These are phyloP conservation scores for Striga hermonthica DNA, from an alignment of 305 asterid genomes.

Conservation along the genomic window DNA sequence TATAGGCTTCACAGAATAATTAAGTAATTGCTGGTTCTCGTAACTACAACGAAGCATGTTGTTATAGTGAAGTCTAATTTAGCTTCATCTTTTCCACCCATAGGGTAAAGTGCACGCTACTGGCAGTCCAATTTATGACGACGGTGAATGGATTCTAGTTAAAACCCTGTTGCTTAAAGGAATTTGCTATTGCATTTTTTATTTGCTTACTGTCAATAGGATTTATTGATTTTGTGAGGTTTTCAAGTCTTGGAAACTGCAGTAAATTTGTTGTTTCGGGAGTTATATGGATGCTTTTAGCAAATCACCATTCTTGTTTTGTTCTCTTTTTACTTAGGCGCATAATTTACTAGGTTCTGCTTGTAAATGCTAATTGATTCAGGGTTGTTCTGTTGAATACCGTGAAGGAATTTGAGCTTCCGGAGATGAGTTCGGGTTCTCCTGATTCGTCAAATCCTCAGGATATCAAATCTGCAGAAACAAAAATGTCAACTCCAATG, in stretches of 20 bases:
- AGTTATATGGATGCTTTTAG: not conserved
- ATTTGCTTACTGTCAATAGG: constrained; percentile 8
- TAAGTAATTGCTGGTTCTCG: not conserved
- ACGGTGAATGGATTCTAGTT: constrained; percentile 9
- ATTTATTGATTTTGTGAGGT: not conserved
- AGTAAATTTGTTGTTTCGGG: constrained; percentile 11
- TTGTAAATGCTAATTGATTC: constrained; percentile 25
- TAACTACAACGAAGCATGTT: not conserved
- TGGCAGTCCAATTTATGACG: constrained; percentile 15
- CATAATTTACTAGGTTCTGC: constrained; percentile 23
- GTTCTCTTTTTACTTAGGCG: constrained; percentile 6
- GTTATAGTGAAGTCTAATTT: constrained; percentile 23
- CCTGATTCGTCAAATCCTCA: constrained; percentile 44
- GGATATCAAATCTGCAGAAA: constrained; percentile 39
- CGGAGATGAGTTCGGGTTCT: constrained; percentile 56
- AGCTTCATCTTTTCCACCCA: not conserved
- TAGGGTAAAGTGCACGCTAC: constrained; percentile 7
- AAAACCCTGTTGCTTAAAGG: constrained; percentile 1
- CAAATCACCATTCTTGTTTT: not conserved
- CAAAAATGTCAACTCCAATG: constrained; percentile 35
- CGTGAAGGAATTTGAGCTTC: constrained; percentile 26
- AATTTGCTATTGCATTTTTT: not conserved
- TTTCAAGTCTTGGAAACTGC: constrained; percentile 17
- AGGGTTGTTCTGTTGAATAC: constrained; percentile 20
- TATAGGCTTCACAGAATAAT: constrained; percentile 8